Conservation (phyloP, 2,329 filamentous ascomycete species). For the Penicillium sp. region DNA sequence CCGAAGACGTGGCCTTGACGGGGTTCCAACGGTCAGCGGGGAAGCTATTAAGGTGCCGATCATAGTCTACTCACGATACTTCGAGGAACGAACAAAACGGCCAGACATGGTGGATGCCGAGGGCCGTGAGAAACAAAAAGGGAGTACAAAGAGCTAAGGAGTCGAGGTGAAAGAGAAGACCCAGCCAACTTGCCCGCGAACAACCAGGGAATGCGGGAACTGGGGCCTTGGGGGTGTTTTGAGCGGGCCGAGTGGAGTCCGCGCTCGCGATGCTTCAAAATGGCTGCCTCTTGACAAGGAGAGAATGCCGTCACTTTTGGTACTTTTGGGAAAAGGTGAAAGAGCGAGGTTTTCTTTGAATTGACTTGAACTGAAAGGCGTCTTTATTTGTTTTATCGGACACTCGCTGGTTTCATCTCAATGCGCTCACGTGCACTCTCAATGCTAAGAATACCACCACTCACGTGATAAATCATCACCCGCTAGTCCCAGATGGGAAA, state of each 20-base stretch:
- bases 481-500: constrained; percentile 18
- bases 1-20: constrained; percentile 92
- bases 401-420: background rate
- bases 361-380: background rate
- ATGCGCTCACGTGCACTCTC: constrained; percentile 8
- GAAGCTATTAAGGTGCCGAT: constrained; percentile 23
- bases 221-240: constrained; percentile 24
- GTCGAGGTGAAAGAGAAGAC: constrained; percentile 25
- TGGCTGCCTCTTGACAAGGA: background rate
- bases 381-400: background rate
- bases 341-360: background rate
- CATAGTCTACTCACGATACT: constrained; percentile 62
- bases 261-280: constrained; percentile 15
- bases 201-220: constrained; percentile 27
- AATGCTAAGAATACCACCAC: constrained; percentile 11
- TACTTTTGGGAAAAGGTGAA: background rate
- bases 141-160: constrained; percentile 15
- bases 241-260: constrained; percentile 27
- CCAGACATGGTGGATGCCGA: constrained; percentile 59
- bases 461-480: background rate
- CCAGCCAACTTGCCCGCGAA: constrained; percentile 17
- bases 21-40: constrained; percentile 32
- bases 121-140: constrained; percentile 12
- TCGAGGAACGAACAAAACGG: constrained; percentile 72
- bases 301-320: background rate